Evolutionary conservation across 805 yeast species (phyloP).

Genomic region (Candida tibetensis): DNA sequence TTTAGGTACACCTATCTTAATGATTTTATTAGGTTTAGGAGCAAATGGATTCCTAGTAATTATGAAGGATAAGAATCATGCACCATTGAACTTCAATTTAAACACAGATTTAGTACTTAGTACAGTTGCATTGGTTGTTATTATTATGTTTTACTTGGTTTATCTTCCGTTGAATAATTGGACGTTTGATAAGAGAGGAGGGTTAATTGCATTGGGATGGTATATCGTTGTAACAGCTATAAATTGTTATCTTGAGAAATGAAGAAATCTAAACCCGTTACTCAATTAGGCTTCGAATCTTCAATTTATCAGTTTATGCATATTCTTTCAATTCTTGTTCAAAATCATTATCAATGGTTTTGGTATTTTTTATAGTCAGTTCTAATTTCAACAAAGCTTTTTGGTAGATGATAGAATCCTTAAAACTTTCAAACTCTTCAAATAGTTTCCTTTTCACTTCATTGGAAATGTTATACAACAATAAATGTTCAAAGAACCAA

Average conservation of each 20-base stretch:
- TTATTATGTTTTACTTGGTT: constrained; percentile 21
- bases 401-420: constrained; percentile 8
- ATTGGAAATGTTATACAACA: constrained; percentile 20
- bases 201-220: constrained; percentile 23
- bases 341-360: constrained; percentile 4
- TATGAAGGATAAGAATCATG: constrained; percentile 1
- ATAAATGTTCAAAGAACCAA: constrained; percentile 32
- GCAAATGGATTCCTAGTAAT: constrained; percentile 31
- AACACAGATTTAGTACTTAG: constrained; percentile 22
- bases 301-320: background rate
- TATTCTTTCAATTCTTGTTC: constrained; percentile 7
- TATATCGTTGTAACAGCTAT: constrained; percentile 17
- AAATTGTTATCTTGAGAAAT: constrained; percentile 13
- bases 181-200: constrained; percentile 31
- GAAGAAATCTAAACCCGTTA: constrained; percentile 1
- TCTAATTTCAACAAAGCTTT: constrained; percentile 8
- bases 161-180: constrained; percentile 33
- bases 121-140: constrained; percentile 22
- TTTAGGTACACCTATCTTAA: constrained; percentile 51
- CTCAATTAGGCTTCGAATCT: background rate
- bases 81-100: constrained; percentile 19
- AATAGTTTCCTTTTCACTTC: constrained; percentile 22
- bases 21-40: constrained; percentile 51
- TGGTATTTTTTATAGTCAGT: background rate
- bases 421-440: constrained; percentile 16